These are phyloP conservation scores for Clarireedia sp. DNA, from an alignment of 2,329 filamentous ascomycete genomes.

Conservation along the genomic window DNA sequence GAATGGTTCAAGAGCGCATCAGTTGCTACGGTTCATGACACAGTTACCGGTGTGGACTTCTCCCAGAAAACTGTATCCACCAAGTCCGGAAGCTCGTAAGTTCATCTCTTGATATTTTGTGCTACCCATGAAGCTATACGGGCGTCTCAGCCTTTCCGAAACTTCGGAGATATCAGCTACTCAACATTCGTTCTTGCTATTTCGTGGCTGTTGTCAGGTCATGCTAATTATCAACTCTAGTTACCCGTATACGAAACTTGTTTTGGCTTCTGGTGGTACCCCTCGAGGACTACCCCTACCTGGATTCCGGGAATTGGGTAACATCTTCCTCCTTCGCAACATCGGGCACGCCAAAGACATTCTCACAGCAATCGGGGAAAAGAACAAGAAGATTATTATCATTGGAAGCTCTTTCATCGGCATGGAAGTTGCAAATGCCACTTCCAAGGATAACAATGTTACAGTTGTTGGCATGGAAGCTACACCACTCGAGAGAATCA, in stretches of 20 bases:
- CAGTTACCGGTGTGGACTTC: slow-evolving; percentile 73
- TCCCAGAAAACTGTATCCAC: slow-evolving; percentile 64
- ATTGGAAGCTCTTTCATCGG: slow-evolving; percentile 95
- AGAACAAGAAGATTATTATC: slow-evolving; percentile 85
- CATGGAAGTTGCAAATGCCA: slow-evolving; percentile 90
- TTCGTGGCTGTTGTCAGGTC: neutral
- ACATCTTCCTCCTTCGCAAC: slow-evolving; percentile 78
- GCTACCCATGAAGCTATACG: neutral
- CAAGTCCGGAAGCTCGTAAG: slow-evolving; percentile 53
- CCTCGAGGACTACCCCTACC: slow-evolving; percentile 68
- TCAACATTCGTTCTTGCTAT: neutral
- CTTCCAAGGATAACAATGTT: slow-evolving; percentile 71
- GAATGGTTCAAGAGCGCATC: slow-evolving; percentile 65
- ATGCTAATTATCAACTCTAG: neutral
- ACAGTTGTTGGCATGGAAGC: slow-evolving; percentile 84
- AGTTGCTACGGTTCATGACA: slow-evolving; percentile 50
- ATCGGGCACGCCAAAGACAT: slow-evolving; percentile 75
- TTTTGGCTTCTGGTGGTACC: slow-evolving; percentile 80
- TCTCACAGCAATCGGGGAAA: slow-evolving; percentile 68
- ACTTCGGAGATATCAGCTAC: neutral
- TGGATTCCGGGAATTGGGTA: slow-evolving; percentile 77
- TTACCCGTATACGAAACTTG: slow-evolving; percentile 74
- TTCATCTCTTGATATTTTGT: neutral
- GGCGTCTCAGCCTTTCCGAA: neutral
- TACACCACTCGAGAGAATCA: slow-evolving; percentile 74